Base-by-base conservation (phyloP, 768 basidiomycete genomes). In the Gautieria morchelliformis region DNA sequence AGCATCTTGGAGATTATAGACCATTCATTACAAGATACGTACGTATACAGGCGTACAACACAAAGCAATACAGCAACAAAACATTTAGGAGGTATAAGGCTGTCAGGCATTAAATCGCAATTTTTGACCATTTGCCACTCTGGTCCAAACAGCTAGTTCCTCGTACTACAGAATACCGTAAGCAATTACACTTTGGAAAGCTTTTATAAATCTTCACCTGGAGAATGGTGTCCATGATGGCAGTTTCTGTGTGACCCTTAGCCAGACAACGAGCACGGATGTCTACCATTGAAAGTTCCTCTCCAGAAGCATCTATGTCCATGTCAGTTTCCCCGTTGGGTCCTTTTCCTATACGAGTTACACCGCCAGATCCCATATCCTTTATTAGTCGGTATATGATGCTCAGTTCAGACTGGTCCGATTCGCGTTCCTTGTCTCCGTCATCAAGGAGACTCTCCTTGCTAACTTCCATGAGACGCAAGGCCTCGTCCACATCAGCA, bases 381-480 rank as follows among this genome's bases (percentile, higher is more conserved):
- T 90, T 93, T 75, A 99, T 87, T 62, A 97, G 77, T 35, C 93
- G 78, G 73, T 87, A 94, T 68, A 98, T 90, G 71, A 89, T 84
- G 68, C 86, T 89, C 59, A 83, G 76, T 52, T 80, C 76, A 20
- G 93, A 91, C 62, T 82, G 80, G 67, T 99, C 95, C 4, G 76
- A 75, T 35, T 87, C 86, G 8, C 68, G 71, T 35, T 83, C 85
- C 45, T 78, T 77, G 44, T 87, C 85, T 19, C 82, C 80, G 11
- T 91, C 90, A 46, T 94, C 90, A 55, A 83, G 77, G 63, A 99
- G 73, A 65, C 86, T 91, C 66, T 90, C 88, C 70, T 98, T 99
- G 72, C 89, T 92, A 63, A 89, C 92, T 59, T 93, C 92, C 94
- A 99, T 98, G 60, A 99, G 74, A 40, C 96, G 84, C 60, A 99